Conservation (phyloP, 148 eudicot species). For the Rhododendron henanense region DNA sequence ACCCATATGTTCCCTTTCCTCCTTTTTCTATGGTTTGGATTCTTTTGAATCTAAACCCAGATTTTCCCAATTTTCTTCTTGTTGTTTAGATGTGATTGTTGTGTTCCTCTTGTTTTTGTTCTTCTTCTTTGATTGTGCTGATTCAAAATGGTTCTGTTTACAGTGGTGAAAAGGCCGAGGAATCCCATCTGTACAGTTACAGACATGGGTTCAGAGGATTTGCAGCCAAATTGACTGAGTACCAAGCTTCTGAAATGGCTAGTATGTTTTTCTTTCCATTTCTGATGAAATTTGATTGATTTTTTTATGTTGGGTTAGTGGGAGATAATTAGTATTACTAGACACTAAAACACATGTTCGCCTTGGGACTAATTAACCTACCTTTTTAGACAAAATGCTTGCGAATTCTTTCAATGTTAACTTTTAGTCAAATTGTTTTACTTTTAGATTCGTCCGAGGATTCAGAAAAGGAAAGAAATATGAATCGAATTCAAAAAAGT, state of each 20-base stretch:
- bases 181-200: slow-evolving; percentile 48
- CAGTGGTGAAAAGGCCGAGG: slow-evolving; percentile 43
- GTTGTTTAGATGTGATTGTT: not conserved
- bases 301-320: not conserved
- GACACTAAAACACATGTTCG: not conserved
- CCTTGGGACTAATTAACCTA: not conserved
- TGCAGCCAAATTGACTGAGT: slow-evolving; percentile 49
- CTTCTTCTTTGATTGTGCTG: not conserved
- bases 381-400: not conserved
- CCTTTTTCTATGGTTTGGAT: not conserved
- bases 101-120: not conserved
- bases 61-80: not conserved
- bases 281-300: not conserved
- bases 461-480: not conserved
- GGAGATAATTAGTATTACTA: not conserved
- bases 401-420: not conserved
- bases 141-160: not conserved
- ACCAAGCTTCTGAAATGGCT: slow-evolving; percentile 41
- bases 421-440: not conserved
- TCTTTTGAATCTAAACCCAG: not conserved
- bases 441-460: not conserved
- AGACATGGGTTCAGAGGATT: slow-evolving; percentile 53
- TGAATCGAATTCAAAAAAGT: not conserved
- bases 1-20: not conserved
- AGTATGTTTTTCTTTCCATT: slow-evolving; percentile 14